Evolutionary conservation across 2,329 filamentous ascomycete species (phyloP), one percentile per base, ranked within the genome.

Genomic region (Pseudogymnoascus sp.): DNA sequence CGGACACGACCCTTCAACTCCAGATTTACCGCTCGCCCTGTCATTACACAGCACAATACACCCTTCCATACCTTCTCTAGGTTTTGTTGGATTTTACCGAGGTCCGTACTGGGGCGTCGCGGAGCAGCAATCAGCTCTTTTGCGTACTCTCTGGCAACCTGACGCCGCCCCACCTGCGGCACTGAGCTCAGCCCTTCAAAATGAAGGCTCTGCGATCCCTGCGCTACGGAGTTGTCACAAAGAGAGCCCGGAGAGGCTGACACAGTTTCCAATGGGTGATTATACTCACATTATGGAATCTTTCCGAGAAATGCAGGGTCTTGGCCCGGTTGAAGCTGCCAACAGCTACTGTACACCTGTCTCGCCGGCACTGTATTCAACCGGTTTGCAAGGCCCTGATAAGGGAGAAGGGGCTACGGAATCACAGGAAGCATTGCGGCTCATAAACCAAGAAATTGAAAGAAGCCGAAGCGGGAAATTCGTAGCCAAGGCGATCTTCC

Each of bases 61-160:
- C 63, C 80, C 81, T 0, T 75, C 78, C 0, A 73, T 92, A 0
- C 81, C 86, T 0, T 82, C 82, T 5, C 75, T 94, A 0, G 90
- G 89, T 0, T 92, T 94, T 68, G 86, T 94, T 1, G 91, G 91
- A 0, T 91, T 92, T 74, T 95, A 95, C 70, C 83, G 91, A 64
- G 89, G 89, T 0, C 90, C 90, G 0, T 94, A 91, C 72, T 95
- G 91, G 91, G 88, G 88, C 0, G 85, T 92, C 0, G 91, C 93
- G 81, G 90, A 94, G 72, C 90, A 92, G 87, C 91, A 95, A 74
- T 87, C 90, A 2, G 82, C 88, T 0, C 81, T 89, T 65, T 76
- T 92, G 5, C 80, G 86, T 0, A 73, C 80, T 10, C 71, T 84
- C 9, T 92, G 89, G 88, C 27, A 7, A 74, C 69, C 12, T 64